Base-by-base conservation (phyloP, 2,329 filamentous ascomycete species). In the Biscogniauxia mediterranea region DNA sequence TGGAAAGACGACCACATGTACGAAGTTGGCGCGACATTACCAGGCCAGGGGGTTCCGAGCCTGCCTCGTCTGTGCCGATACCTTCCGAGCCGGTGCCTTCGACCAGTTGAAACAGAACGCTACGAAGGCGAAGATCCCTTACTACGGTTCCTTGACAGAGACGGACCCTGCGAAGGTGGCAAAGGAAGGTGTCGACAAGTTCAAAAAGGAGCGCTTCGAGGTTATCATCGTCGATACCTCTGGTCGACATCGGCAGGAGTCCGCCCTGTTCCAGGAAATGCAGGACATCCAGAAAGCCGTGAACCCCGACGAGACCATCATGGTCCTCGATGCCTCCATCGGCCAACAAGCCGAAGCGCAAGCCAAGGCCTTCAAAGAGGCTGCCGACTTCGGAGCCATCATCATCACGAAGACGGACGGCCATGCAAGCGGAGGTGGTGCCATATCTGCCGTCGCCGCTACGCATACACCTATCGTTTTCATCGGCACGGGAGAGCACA, bases 401-500 rank as follows among this genome's bases (percentile, higher is more conserved):
- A 97, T 99, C 73, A 97, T 99, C 73, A 99, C 95, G 57, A 99
- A 99, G 81, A 98, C 94, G 0, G 95, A 99, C 74, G 95, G 95
- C 66, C 92, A 97, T 69, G 95, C 95, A 1, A 91, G 92, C 54
- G 95, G 95, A 70, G 95, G 95, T 82, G 95, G 95, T 79, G 95
- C 95, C 63, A 99, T 99, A 60, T 98, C 94, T 3, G 95, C 95
- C 9, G 95, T 99, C 60, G 95, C 95, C 0, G 95, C 95, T 1
- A 99, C 95, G 32, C 90, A 94, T 70, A 98, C 95, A 0, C 95
- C 95, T 2, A 99, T 99, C 69, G 93, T 98, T 11, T 99, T 97
- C 77, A 92, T 99, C 65, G 95, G 95, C 76, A 99, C 95, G 0
- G 95, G 95, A 72, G 95, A 99, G 76, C 95, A 99, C 77, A 92